Evolutionary conservation across 2,329 filamentous ascomycete species (phyloP), one percentile per base, ranked within the genome.

Genomic region (Akanthomyces uredinophilus): DNA sequence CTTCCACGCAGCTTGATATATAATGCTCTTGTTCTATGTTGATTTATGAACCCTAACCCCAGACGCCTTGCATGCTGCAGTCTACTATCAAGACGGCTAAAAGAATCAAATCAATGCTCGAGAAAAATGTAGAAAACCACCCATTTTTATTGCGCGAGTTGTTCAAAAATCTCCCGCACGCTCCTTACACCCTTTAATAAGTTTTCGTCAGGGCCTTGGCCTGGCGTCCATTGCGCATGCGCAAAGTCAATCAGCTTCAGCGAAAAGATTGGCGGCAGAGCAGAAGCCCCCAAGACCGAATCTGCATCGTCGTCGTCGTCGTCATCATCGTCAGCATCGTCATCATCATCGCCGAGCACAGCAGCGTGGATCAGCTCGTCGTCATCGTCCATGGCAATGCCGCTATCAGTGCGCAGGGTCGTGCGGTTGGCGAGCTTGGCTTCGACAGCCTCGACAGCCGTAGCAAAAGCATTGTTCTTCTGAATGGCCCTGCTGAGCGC

Each of bases 231-330:
- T 55, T 81, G 78, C 13, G 95, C 95, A 75, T 99, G 95, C 1
- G 95, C 95, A 81, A 99, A 99, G 74, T 99, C 95, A 68, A 99
- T 99, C 65, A 99, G 81, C 71, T 94, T 95, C 55, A 97, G 81
- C 14, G 86, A 83, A 69, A 89, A 91, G 49, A 96, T 84, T 68
- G 87, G 87, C 0, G 89, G 89, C 13, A 78, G 64, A 18, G 67
- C 64, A 32, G 66, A 64, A 16, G 67, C 64, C 35, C 67, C 73
- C 71, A 64, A 77, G 71, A 57, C 83, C 79, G 51, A 80, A 2
- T 79, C 79, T 1, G 78, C 74, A 1, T 73, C 71, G 0, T 76
- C 74, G 44, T 74, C 73, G 14, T 84, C 81, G 2, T 87, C 84
- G 4, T 81, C 81, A 2, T 82, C 79, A 2, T 76, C 74, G 5